Evolutionary conservation across 371 early-diverging fungal genomes (phyloP).

Genomic region (Syncephalastrum racemosum): DNA sequence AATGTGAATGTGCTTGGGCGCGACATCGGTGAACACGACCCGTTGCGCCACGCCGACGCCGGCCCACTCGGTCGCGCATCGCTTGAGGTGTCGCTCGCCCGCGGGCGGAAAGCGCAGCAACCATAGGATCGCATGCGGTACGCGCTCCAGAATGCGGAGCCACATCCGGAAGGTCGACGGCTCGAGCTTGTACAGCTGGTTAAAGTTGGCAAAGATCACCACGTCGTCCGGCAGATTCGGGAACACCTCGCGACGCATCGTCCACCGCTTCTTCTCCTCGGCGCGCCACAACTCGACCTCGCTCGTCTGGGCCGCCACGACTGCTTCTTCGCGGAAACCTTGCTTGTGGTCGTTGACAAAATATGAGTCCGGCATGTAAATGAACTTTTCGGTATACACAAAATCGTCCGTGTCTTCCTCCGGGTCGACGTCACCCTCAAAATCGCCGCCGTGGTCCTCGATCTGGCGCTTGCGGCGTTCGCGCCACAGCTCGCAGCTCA

Average conservation of each 20-base stretch:
- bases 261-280: conserved; percentile 82
- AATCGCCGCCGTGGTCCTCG: conserved; percentile 35
- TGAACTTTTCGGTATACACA: conserved; percentile 86
- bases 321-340: conserved; percentile 82
- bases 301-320: not conserved
- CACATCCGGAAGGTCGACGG: conserved; percentile 82
- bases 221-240: conserved; percentile 79
- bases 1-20: conserved; percentile 90
- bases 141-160: conserved; percentile 79
- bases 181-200: conserved; percentile 92
- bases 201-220: conserved; percentile 92
- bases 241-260: conserved; percentile 86
- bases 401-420: conserved; percentile 64
- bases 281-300: conserved; percentile 55
- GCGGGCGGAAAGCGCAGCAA: conserved; percentile 88
- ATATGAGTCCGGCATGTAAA: conserved; percentile 92
- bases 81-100: conserved; percentile 76
- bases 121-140: conserved; percentile 87
- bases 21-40: conserved; percentile 91
- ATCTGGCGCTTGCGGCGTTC: conserved; percentile 18
- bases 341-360: conserved; percentile 94
- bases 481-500: conserved; percentile 70
- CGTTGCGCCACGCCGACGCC: conserved; percentile 80
- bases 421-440: conserved; percentile 77
- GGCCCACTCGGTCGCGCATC: conserved; percentile 73